These are phyloP conservation scores for Torulaspora maleeae DNA, from an alignment of 805 yeast genomes.

Conservation along the genomic window DNA sequence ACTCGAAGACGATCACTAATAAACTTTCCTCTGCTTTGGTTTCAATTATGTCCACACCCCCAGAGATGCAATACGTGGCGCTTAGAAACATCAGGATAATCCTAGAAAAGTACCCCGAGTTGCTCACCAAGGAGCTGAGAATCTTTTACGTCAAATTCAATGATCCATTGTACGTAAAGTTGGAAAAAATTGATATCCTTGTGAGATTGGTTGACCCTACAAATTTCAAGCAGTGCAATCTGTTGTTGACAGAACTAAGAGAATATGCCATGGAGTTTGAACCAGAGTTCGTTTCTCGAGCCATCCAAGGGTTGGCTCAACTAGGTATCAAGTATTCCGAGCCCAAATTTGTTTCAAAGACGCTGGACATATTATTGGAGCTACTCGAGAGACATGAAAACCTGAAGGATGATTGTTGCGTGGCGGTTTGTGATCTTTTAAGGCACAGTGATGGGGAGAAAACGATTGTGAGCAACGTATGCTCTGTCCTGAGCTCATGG, in stretches of 20 bases:
- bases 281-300: slow-evolving; percentile 61
- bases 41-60: slow-evolving; percentile 79
- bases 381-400: slow-evolving; percentile 59
- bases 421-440: slow-evolving; percentile 59
- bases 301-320: slow-evolving; percentile 65
- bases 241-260: slow-evolving; percentile 63
- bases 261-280: slow-evolving; percentile 87
- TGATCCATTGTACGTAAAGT: slow-evolving; percentile 72
- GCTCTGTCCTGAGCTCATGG: slow-evolving; percentile 38
- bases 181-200: slow-evolving; percentile 72
- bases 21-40: slow-evolving; percentile 83
- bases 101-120: slow-evolving; percentile 78
- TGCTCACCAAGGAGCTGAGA: slow-evolving; percentile 72
- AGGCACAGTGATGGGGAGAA: slow-evolving; percentile 55
- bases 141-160: slow-evolving; percentile 87
- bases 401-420: slow-evolving; percentile 54
- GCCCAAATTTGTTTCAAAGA: slow-evolving; percentile 46
- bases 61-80: slow-evolving; percentile 93
- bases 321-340: slow-evolving; percentile 56
- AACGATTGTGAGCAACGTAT: slow-evolving; percentile 24
- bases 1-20: slow-evolving; percentile 48
- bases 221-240: slow-evolving; percentile 45
- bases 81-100: slow-evolving; percentile 85
- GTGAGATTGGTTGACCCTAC: slow-evolving; percentile 58
- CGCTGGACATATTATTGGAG: slow-evolving; percentile 56